Percentiles rank a stretch among this genome's conserved stretches.
Conservation (phyloP, 2,329 filamentous ascomycete species). For the Penicillium brasilianum region DNA sequence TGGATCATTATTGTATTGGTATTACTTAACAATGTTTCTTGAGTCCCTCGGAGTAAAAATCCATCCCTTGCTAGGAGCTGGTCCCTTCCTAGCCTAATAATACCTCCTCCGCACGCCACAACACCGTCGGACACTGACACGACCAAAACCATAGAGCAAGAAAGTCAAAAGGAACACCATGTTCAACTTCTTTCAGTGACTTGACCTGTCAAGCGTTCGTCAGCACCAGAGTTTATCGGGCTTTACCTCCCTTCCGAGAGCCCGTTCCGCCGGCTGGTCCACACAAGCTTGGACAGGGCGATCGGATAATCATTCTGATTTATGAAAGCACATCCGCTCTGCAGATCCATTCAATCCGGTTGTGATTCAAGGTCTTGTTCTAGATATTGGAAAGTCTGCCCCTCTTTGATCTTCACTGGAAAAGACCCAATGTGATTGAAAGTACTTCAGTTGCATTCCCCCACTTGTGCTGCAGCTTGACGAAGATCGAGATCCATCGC, state of each 20-base stretch:
- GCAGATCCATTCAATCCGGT: neutral
- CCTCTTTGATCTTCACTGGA: neutral
- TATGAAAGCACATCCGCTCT: conserved; percentile 1
- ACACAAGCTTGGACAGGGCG: conserved; percentile 3
- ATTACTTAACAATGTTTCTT: neutral
- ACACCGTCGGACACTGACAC: neutral
- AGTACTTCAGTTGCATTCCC: conserved; percentile 6
- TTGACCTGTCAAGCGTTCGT: conserved; percentile 24
- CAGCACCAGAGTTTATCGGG: conserved; percentile 9
- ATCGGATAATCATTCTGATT: conserved; percentile 6
- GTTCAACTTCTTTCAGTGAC: neutral
- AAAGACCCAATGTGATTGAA: conserved; percentile 2
- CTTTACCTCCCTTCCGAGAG: conserved; percentile 9
- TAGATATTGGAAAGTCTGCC: neutral
- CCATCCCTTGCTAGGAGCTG: conserved; percentile 26
- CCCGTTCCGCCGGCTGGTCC: neutral
- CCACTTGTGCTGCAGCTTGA: neutral
- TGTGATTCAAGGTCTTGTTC: neutral
- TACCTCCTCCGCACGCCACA: neutral
- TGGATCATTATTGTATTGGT: neutral
- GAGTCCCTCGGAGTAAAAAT: neutral
- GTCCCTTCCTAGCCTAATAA: neutral
- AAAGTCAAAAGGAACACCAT: neutral
- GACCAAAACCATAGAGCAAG: neutral
- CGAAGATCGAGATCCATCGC: neutral